Base-by-base conservation (phyloP, 2,329 filamentous ascomycete species). In the Mycosphaerella sp. region DNA sequence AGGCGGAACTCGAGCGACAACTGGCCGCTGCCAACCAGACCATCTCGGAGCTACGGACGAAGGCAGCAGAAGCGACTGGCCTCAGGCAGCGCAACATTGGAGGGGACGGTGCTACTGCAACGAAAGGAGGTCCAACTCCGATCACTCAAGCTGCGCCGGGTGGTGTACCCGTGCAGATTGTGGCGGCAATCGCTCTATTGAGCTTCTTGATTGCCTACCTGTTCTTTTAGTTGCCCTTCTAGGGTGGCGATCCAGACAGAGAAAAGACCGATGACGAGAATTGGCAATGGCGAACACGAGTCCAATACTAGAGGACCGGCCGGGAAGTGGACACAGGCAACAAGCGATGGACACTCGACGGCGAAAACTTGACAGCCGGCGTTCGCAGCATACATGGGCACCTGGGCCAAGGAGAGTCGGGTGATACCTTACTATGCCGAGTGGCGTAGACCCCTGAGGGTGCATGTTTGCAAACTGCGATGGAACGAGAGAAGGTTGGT, bases 201-300 rank as follows among this genome's bases (percentile, higher is more conserved):
- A 91, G 89, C 77, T 98, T 98, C 76, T 74, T 98, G 68, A 80
- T 97, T 64, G 93, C 90, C 52, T 98, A 96, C 74, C 82, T 97
- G 72, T 90, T 98, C 78, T 98, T 98, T 74, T 98, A 84, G 48
- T 51, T 51, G 48, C 48, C 48, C 40, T 43, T 31, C 39, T 51
- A 51, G 48, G 34, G 31, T 44, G 41, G 48, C 48, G 48, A 51
- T 43, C 40, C 21, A 44, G 17, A 44, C 31, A 44, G 29, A 29
- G 34, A 34, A 29, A 38, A 40, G 40, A 5, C 11, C 29, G 48
- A 42, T 21, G 31, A 26, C 34, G 48, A 41, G 36, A n/a, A 44
- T 36, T 36, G 39, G 40, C 48, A 44, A 12, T 31, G 48, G 29
- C 6, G 21, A 14, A n/a, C n/a, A 42, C 8, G 11, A 23, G 21